phyloP scores from a whole-genome alignment of 139 green algal species.

The Chlamydomonas sp. region DNA sequence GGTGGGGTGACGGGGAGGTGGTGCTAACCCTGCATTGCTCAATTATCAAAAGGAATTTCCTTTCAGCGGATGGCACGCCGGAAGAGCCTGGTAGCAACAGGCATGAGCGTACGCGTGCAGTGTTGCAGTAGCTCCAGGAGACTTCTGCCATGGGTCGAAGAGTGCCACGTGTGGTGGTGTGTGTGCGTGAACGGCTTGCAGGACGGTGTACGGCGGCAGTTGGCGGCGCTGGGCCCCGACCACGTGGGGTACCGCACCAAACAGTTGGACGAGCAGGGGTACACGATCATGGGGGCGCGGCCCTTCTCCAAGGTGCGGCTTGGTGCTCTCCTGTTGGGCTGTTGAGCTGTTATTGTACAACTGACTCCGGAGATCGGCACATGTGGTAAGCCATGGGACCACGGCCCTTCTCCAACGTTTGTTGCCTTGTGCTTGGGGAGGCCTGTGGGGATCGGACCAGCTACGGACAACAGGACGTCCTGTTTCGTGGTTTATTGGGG shows the following conservation, averaged over 20 bases:
- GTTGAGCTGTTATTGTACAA: background rate
- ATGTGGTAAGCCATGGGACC: background rate
- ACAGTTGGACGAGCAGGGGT: conserved; percentile 32
- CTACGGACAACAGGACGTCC: background rate
- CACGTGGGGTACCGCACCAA: conserved; percentile 66
- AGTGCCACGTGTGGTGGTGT: too few species aligned
- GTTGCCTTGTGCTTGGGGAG: background rate
- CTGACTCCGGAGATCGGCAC: background rate
- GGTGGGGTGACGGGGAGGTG: too few species aligned
- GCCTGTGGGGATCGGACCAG: background rate
- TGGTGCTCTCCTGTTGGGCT: background rate
- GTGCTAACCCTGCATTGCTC: too few species aligned
- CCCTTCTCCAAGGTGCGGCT: conserved; percentile 69
- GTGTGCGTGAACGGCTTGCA: background rate
- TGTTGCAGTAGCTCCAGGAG: too few species aligned
- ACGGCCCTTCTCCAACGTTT: too few species aligned
- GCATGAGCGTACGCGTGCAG: too few species aligned
- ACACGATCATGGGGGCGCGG: conserved; percentile 67
- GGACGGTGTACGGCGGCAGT: conserved; percentile 43
- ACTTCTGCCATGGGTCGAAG: too few species aligned
- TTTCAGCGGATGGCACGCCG: too few species aligned
- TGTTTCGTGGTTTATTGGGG: background rate
- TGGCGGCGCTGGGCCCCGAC: conserved; percentile 57
- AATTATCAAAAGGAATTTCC: too few species aligned
- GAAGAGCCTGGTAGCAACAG: too few species aligned